These are phyloP conservation scores for Xerocomus spinulosus DNA, from an alignment of 768 basidiomycete species.

Conservation along the genomic window DNA sequence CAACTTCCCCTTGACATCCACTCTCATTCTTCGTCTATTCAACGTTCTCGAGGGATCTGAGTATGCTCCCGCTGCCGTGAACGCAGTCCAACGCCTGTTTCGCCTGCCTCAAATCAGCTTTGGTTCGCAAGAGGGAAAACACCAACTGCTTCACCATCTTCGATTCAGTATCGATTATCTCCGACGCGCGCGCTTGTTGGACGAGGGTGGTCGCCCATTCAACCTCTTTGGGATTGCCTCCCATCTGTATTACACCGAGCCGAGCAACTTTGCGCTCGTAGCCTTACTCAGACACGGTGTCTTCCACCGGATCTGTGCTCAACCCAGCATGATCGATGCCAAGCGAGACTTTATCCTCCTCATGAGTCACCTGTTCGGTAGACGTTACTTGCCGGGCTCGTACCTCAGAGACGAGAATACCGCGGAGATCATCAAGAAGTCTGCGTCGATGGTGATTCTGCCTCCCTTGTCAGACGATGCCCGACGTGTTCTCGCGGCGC, in stretches of 20 bases:
- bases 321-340: constrained; percentile 36
- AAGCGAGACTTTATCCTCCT: constrained; percentile 49
- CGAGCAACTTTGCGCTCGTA: constrained; percentile 64
- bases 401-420: constrained; percentile 37
- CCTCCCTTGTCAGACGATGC: constrained; percentile 43
- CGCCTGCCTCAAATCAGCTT: constrained; percentile 57
- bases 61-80: constrained; percentile 42
- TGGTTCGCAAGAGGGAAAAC: constrained; percentile 47
- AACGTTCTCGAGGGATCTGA: constrained; percentile 61
- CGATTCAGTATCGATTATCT: constrained; percentile 72
- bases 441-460: constrained; percentile 54
- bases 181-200: constrained; percentile 51
- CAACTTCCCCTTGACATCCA: constrained; percentile 63
- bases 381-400: constrained; percentile 47
- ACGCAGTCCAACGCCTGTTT: constrained; percentile 50
- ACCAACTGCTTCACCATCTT: constrained; percentile 60
- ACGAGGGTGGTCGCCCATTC: constrained; percentile 50
- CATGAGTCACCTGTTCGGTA: constrained; percentile 62
- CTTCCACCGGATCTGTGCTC: constrained; percentile 52
- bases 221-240: constrained; percentile 52
- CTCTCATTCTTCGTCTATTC: constrained; percentile 59
- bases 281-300: constrained; percentile 53
- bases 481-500: constrained; percentile 37
- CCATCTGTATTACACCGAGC: constrained; percentile 62
- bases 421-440: constrained; percentile 35